Evolutionary conservation across 2,329 filamentous ascomycete species (phyloP).

Genomic region (Cladosporium halotolerans): DNA sequence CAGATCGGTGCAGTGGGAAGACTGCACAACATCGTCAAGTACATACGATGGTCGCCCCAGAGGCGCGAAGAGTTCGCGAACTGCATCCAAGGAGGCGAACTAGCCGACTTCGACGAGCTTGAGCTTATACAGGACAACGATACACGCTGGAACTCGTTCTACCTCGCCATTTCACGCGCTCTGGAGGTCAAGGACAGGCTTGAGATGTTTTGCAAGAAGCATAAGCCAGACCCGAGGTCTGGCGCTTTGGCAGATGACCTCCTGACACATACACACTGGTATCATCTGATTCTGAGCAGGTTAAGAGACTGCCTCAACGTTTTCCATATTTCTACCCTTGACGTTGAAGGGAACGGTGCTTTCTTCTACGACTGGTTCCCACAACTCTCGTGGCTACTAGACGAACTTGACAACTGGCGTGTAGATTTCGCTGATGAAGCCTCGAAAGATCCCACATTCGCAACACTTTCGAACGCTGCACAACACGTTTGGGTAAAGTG

Average conservation of each 20-base stretch:
- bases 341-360: background rate
- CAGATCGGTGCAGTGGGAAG: background rate
- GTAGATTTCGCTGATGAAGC: background rate
- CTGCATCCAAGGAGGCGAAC: background rate
- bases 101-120: background rate
- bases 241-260: background rate
- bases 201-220: background rate
- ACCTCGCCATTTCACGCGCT: background rate
- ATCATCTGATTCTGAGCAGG: background rate
- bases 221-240: background rate
- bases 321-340: background rate
- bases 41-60: background rate
- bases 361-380: background rate
- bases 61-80: background rate
- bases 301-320: background rate
- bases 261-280: background rate
- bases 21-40: background rate
- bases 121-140: background rate
- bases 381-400: background rate
- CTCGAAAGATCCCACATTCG: background rate
- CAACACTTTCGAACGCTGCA: background rate
- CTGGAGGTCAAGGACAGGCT: background rate
- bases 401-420: background rate
- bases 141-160: background rate
- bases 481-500: background rate